phyloP scores from a whole-genome alignment of 208 protist genomes.

The Crithidia mellificae region DNA sequence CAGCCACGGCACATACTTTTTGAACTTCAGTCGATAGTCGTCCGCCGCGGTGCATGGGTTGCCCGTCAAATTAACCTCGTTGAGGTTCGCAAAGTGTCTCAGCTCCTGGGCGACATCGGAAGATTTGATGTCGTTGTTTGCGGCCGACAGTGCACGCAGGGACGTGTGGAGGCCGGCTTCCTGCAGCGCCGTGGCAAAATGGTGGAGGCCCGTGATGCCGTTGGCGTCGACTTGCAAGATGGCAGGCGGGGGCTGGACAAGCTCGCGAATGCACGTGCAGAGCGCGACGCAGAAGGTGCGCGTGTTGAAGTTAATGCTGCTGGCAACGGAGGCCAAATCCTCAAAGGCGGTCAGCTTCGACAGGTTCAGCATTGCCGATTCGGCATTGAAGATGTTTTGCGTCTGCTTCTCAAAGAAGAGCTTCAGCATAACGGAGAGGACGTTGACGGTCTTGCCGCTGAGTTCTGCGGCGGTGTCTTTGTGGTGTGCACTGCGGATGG shows the following conservation, averaged over 20 bases:
- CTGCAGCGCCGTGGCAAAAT: constrained; percentile 62
- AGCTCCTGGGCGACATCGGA: constrained; percentile 52
- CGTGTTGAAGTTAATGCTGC: constrained; percentile 86
- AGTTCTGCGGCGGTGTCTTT: constrained; percentile 17
- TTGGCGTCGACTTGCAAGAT: constrained; percentile 71
- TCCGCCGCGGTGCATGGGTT: constrained; percentile 61
- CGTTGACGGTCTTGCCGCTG: constrained; percentile 26
- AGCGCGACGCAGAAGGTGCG: constrained; percentile 77
- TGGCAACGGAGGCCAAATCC: constrained; percentile 58
- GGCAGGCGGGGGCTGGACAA: constrained; percentile 62
- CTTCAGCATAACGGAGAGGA: constrained; percentile 81
- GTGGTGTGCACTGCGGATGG: constrained; percentile 17
- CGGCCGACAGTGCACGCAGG: constrained; percentile 65
- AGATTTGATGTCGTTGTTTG: constrained; percentile 59
- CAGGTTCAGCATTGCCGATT: constrained; percentile 60
- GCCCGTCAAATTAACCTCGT: constrained; percentile 62
- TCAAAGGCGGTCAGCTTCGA: constrained; percentile 44
- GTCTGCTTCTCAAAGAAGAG: constrained; percentile 91
- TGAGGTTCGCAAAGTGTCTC: constrained; percentile 60
- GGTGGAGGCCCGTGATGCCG: constrained; percentile 56
- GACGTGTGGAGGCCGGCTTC: constrained; percentile 61
- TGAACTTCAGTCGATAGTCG: constrained; percentile 60
- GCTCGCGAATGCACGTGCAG: constrained; percentile 66
- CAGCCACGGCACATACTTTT: constrained; percentile 71
- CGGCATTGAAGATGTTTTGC: constrained; percentile 55